Percentiles rank a stretch among this genome's conserved stretches.
Evolutionary conservation across 2,329 filamentous ascomycete genomes (phyloP).

Genomic region (Metarhizium album): DNA sequence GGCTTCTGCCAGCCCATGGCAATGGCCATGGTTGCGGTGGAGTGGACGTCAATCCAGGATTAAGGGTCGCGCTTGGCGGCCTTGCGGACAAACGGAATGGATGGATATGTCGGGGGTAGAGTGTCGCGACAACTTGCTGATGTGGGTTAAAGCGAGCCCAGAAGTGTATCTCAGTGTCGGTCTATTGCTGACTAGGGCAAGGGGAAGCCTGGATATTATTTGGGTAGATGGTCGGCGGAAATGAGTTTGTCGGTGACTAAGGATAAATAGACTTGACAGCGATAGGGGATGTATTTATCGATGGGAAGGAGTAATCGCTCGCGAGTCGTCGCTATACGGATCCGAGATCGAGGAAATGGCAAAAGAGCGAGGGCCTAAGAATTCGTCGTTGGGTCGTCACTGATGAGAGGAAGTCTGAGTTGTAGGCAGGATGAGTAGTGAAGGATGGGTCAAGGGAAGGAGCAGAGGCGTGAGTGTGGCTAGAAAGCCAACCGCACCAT

Average conservation of each 20-base stretch:
- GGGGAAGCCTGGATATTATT: not conserved
- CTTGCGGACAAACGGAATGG: not conserved
- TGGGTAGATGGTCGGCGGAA: not conserved
- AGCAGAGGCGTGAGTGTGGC: no score
- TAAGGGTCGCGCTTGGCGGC: conserved; percentile 4
- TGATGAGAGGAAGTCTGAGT: not conserved
- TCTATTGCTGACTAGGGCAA: not conserved
- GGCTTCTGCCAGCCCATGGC: conserved; percentile 66
- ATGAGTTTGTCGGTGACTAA: not conserved
- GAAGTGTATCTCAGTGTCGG: not conserved
- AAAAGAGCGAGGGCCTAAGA: not conserved
- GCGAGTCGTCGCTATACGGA: not conserved
- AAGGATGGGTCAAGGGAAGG: not conserved
- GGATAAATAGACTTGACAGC: not conserved
- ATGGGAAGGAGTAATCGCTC: not conserved
- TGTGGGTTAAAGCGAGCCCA: not conserved
- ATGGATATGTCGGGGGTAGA: not conserved
- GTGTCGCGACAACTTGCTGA: not conserved
- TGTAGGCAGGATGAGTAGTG: not conserved
- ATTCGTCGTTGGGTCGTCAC: not conserved
- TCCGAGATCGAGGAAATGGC: not conserved
- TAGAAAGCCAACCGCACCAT: no score
- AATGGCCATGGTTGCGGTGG: conserved; percentile 46
- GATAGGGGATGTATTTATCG: not conserved
- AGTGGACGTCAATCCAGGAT: conserved; percentile 39